Conservation (phyloP, 1,139 yeast species). For the Scheffersomyces lignicola region DNA sequence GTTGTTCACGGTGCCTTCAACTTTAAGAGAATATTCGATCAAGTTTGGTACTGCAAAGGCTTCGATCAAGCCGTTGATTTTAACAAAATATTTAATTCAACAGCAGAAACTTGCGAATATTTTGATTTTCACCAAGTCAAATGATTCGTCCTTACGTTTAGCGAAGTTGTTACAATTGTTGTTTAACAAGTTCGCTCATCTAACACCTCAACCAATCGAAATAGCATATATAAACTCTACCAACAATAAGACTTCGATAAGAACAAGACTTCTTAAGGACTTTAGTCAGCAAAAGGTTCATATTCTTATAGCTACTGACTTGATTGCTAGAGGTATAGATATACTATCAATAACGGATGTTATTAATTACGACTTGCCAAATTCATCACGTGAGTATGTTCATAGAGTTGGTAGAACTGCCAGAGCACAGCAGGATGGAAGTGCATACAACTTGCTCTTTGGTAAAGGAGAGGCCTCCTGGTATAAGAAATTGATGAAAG, state of each 20-base stretch:
- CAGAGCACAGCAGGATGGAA: conserved; percentile 79
- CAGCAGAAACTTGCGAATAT: conserved; percentile 36
- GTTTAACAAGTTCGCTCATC: conserved; percentile 23
- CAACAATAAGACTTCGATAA: conserved; percentile 42
- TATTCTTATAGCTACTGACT: conserved; percentile 82
- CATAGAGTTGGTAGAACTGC: conserved; percentile 98
- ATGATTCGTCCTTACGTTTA: conserved; percentile 80
- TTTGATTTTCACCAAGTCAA: conserved; percentile 78
- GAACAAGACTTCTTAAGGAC: conserved; percentile 50
- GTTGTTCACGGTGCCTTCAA: conserved; percentile 54
- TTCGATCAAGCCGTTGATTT: conserved; percentile 70
- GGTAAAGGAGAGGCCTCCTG: conserved; percentile 79
- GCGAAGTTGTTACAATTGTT: conserved; percentile 58
- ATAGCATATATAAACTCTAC: conserved; percentile 50
- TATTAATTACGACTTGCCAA: conserved; percentile 87
- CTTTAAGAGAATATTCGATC: conserved; percentile 52
- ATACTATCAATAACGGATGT: conserved; percentile 71
- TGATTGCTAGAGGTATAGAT: conserved; percentile 94
- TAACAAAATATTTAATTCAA: conserved; percentile 53
- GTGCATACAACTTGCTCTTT: conserved; percentile 65
- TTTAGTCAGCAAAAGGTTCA: conserved; percentile 53
- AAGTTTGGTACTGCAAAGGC: conserved; percentile 56
- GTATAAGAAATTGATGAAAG: conserved; percentile 52
- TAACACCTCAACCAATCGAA: conserved; percentile 11
- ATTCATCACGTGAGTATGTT: conserved; percentile 85